These are phyloP conservation scores for Peniophora sp. DNA, from an alignment of 1,284 basidiomycete species.

Conservation along the genomic window DNA sequence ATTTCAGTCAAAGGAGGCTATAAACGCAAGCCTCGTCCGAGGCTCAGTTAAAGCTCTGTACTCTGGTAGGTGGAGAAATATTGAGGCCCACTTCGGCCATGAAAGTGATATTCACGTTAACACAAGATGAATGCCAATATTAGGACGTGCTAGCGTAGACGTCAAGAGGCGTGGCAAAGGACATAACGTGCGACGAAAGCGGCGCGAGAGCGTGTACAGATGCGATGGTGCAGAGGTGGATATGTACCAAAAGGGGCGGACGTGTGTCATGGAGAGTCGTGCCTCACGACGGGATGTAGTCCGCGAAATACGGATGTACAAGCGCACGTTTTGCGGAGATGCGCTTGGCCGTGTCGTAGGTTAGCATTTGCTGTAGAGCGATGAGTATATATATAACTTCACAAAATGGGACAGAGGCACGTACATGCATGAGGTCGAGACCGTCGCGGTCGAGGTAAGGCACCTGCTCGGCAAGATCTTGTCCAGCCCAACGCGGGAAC, in stretches of 20 bases:
- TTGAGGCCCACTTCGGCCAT: no score
- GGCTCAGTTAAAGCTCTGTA: no score
- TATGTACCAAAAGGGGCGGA: background rate
- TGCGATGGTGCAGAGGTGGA: background rate
- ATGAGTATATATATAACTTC: slow-evolving; percentile 1
- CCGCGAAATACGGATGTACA: slow-evolving; percentile 73
- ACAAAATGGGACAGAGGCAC: slow-evolving; percentile 10
- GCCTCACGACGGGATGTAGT: slow-evolving; percentile 28
- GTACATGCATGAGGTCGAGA: slow-evolving; percentile 71
- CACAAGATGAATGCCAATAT: no score
- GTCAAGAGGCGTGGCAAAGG: background rate
- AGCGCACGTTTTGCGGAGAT: slow-evolving; percentile 91
- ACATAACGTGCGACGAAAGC: background rate
- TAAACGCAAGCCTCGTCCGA: no score
- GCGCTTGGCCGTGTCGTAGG: slow-evolving; percentile 90
- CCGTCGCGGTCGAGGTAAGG: slow-evolving; percentile 65
- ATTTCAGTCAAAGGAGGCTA: no score
- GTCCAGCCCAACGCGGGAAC: slow-evolving; percentile 89
- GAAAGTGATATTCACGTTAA: no score
- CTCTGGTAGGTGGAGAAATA: no score
- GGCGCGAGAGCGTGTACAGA: background rate
- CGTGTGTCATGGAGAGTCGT: background rate
- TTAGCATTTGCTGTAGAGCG: slow-evolving; percentile 61
- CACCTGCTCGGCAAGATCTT: slow-evolving; percentile 63
- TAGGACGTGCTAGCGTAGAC: background rate